These are phyloP conservation scores for Cladophialophora immunda DNA, from an alignment of 2,329 filamentous ascomycete genomes.

Conservation along the genomic window DNA sequence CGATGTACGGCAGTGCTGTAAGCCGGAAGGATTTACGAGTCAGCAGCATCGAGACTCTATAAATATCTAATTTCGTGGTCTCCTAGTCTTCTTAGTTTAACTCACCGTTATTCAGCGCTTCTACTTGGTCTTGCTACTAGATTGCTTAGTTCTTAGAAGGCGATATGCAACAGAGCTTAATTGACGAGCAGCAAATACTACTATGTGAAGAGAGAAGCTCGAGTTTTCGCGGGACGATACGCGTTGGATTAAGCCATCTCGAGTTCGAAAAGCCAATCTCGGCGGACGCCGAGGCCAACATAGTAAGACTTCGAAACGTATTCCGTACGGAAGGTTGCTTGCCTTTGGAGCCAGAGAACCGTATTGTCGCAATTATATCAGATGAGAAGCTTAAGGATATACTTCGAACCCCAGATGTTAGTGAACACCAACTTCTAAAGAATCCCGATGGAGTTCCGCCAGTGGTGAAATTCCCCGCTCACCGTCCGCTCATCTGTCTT, in stretches of 20 bases:
- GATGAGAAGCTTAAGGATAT: background rate
- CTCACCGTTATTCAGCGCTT: background rate
- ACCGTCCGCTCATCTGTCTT: background rate
- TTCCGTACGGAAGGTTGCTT: background rate
- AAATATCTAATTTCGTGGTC: background rate
- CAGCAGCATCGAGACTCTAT: background rate
- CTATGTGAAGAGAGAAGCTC: slow-evolving; percentile 3
- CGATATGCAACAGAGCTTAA: background rate
- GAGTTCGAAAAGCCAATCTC: background rate
- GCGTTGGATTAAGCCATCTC: background rate
- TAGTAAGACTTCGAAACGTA: background rate
- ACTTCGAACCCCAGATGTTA: background rate
- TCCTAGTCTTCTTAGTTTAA: too few relatives aligned
- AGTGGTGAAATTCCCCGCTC: background rate
- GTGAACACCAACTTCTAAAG: background rate
- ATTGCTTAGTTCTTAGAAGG: background rate
- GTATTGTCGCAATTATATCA: background rate
- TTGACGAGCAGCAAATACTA: background rate
- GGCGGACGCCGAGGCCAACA: background rate
- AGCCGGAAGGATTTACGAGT: background rate
- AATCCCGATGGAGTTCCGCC: slow-evolving; percentile 2
- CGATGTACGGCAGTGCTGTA: background rate
- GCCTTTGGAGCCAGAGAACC: slow-evolving; percentile 7
- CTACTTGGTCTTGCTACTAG: background rate
- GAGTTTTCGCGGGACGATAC: background rate